Base-by-base conservation (phyloP, 352 stramenopile species). In the Phytophthora sp. region DNA sequence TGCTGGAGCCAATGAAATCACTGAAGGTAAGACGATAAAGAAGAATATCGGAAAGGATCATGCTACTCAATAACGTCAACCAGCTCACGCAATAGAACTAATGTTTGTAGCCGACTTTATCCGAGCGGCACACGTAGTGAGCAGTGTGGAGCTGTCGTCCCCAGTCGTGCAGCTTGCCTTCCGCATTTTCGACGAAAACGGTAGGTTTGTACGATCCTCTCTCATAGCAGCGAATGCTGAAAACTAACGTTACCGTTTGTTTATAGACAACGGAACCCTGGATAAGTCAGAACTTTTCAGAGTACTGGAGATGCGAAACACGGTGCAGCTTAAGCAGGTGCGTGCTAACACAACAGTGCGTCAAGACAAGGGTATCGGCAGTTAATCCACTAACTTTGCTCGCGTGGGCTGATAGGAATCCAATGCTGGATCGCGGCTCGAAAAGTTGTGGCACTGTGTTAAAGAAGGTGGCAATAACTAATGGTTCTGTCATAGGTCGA, bases 121-220 rank as follows among this genome's bases (percentile, higher is more conserved):
- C 54, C 80, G 76, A 24, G 85, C 85, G 1, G 69, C 77, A 12
- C 80, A 71, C 15, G 71, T 93, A 49, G 85, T 91, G 18, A 89
- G 70, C 39, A 79, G 80, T 36, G 80, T 89, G 13, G 81, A 90
- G 51, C 61, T 93, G 20, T 78, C 85, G 38, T 86, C 82, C 27
- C 78, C 82, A 0, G 80, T 93, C 50, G 82, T 91, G 11, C 76
- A 89, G 66, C 80, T 91, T 26, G 83, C 80, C 11, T 93, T 93
- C 62, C 85, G 82, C 16, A 66, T 93, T 38, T 93, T 93, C 35
- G 81, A 93, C 46, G 74, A 73, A 53, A 79, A 91, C 42, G 82
- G 85, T 91, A 52, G 12, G 67, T 3, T 26, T 2, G 2, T 11
- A 18, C 21, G 2, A 27, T 15, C 36, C 11, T 23, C 20, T 41